Evolutionary conservation across 2,329 filamentous ascomycete species (phyloP), one percentile per base, ranked within the genome.

Genomic region (Onygenales sp.): DNA sequence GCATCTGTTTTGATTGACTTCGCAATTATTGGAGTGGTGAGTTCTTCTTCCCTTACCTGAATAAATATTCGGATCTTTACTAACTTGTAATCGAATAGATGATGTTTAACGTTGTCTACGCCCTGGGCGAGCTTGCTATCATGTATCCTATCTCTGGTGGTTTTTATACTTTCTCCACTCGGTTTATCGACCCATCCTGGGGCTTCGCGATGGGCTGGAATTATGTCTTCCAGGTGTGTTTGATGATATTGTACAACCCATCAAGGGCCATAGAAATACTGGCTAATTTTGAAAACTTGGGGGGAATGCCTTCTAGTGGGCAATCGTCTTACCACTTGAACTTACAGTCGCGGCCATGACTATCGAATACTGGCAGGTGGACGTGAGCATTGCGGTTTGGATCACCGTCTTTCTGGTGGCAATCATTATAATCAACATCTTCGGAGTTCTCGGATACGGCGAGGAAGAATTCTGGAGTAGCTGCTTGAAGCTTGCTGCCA

Each of bases 381-480:
- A 65, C 42, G 56, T 69, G 49, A 59, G 58, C 33, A 62, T 75
- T 52, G 71, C 67, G 14, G 64, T 67, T 10, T 69, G 68, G 65
- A 86, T 94, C 43, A 81, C 86, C 49, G 70, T 94, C 42, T 95
- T 94, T 68, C 77, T 92, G 42, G 50, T 82, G 33, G 63, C 83
- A 49, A 89, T 93, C 61, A 74, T 91, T 48, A 59, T 69, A 43
- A 92, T 94, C 70, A 94, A 94, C 65, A 69, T 92, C 56, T 91
- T 88, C 63, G 88, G 88, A 44, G 84, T 95, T 60, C 87, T 87
- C 65, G 86, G 84, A 17, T 93, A 92, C 59, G 88, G 87, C 59
- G 88, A 93, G 67, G 87, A 87, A 34, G 88, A 93, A 63, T 92
- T 92, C 58, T 73, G 88, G 57, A 90, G 92, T 64, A 84, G 85